Percentiles rank a stretch among this genome's conserved stretches.
These are phyloP conservation scores for Coniferiporia sulphurascens DNA, from an alignment of 1,284 basidiomycete genomes.

Conservation along the genomic window DNA sequence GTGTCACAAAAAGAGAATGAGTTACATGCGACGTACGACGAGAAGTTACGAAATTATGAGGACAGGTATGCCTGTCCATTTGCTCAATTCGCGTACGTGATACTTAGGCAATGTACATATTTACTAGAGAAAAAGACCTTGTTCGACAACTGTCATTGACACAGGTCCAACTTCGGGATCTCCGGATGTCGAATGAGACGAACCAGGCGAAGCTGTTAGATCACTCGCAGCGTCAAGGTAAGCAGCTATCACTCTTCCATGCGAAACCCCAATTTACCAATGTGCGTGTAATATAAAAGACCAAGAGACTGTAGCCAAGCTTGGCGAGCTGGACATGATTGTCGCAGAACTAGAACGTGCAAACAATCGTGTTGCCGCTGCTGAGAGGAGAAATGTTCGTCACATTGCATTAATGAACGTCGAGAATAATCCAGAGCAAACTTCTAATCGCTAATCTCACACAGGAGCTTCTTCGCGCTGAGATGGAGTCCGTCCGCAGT, in stretches of 20 bases:
- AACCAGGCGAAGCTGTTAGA: constrained; percentile 89
- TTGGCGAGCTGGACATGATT: constrained; percentile 90
- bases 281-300: constrained; percentile 44
- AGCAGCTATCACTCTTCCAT: constrained; percentile 9
- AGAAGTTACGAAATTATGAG: constrained; percentile 91
- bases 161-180: constrained; percentile 84
- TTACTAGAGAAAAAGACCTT: constrained; percentile 82
- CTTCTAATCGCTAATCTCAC: not conserved
- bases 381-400: constrained; percentile 87
- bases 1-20: constrained; percentile 91
- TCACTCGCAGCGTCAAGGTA: constrained; percentile 84
- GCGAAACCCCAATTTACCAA: not conserved
- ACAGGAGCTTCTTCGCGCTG: constrained; percentile 87
- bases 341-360: constrained; percentile 90
- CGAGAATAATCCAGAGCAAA: not conserved
- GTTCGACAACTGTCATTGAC: constrained; percentile 81
- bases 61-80: constrained; percentile 58
- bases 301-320: constrained; percentile 83
- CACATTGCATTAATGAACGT: not conserved
- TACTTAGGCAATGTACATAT: not conserved
- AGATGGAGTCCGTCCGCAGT: constrained; percentile 84
- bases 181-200: constrained; percentile 86
- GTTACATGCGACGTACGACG: constrained; percentile 93
- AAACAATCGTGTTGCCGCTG: constrained; percentile 85
- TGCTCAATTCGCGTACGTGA: not conserved